Conservation (phyloP, 257 asterid species). For the Solanum piurae region DNA sequence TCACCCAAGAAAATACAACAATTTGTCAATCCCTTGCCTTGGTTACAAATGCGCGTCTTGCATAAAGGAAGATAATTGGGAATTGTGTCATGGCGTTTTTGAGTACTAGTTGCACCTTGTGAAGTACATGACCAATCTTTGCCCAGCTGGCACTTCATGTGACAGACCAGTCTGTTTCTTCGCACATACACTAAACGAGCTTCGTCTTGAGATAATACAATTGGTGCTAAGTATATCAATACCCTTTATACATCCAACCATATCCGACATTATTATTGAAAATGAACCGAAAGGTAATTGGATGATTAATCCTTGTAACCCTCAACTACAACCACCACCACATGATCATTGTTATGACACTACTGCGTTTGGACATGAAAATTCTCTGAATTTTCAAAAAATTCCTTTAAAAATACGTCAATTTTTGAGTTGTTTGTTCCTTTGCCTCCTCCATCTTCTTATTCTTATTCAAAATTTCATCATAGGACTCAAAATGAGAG, state of each 20-base stretch:
- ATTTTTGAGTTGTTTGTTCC: neutral
- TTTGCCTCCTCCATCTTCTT: neutral
- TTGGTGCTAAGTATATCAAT: no score
- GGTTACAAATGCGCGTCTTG: neutral
- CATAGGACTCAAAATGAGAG: neutral
- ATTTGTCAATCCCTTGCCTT: neutral
- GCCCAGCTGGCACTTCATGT: neutral
- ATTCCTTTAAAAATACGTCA: neutral
- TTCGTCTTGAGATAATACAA: no score
- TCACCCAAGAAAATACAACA: neutral
- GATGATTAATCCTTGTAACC: no score
- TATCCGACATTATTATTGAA: no score
- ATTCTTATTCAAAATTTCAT: neutral
- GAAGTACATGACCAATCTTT: neutral
- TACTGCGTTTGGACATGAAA: neutral
- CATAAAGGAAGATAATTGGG: neutral
- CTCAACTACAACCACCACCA: neutral
- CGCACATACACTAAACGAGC: no score
- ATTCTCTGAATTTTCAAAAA: neutral
- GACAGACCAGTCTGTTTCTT: no score
- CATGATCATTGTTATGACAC: neutral
- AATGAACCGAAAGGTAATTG: no score
- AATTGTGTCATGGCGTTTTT: neutral
- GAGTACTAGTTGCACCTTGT: conserved; percentile 1
- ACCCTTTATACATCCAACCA: no score